Conservation (phyloP, 331 rosid species). For the Prunus yedoensis region DNA sequence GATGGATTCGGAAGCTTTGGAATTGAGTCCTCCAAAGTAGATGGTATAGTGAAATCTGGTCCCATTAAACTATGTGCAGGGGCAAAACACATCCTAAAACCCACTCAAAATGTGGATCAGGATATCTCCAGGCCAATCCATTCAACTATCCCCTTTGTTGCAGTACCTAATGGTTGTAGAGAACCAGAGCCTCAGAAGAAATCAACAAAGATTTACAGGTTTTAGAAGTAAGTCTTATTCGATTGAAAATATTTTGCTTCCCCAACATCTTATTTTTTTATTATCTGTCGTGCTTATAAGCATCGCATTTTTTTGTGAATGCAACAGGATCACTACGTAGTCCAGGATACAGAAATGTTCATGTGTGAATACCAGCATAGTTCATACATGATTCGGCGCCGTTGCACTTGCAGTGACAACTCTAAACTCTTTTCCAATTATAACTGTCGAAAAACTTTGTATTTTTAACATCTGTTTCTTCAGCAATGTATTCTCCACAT, state of each 20-base stretch:
- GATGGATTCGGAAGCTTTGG: slow-evolving; percentile 33
- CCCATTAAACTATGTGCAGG: slow-evolving; percentile 74
- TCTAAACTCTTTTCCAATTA: neutral
- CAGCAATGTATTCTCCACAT: slow-evolving; percentile 35
- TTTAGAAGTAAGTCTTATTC: slow-evolving; percentile 52
- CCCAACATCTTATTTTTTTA: neutral
- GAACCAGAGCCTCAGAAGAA: slow-evolving; percentile 56
- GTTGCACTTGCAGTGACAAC: neutral
- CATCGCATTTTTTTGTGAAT: slow-evolving; percentile 24
- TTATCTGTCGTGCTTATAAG: neutral
- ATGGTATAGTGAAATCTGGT: slow-evolving; percentile 51
- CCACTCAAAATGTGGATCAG: slow-evolving; percentile 53
- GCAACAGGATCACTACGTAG: slow-evolving; percentile 24
- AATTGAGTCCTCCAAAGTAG: slow-evolving; percentile 38
- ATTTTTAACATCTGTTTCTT: slow-evolving; percentile 20
- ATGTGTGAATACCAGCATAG: slow-evolving; percentile 10
- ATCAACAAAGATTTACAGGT: slow-evolving; percentile 63
- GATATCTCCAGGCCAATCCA: slow-evolving; percentile 40
- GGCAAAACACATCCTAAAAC: slow-evolving; percentile 76
- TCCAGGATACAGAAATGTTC: neutral
- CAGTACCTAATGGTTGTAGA: slow-evolving; percentile 46
- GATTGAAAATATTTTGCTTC: neutral
- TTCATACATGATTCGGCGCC: neutral
- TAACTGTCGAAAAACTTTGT: neutral
- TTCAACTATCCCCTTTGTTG: slow-evolving; percentile 50